Conservation (phyloP, 768 basidiomycete species). For the Leccinum variicolor region DNA sequence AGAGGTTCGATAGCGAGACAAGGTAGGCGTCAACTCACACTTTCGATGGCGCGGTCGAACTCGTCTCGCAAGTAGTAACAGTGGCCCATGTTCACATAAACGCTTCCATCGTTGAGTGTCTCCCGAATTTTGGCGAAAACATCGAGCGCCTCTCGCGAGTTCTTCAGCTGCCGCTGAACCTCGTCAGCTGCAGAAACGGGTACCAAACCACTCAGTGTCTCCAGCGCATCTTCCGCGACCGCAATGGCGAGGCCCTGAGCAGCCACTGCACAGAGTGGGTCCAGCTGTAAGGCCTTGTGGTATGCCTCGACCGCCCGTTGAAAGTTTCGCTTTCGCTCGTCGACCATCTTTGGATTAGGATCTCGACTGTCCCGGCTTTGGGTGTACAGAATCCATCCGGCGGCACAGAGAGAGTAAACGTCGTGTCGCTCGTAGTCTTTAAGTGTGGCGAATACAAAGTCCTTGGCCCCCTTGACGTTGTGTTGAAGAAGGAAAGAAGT, state of each 20-base stretch:
- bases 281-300: slow-evolving; percentile 83
- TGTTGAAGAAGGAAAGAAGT: slow-evolving; percentile 88
- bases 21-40: slow-evolving; percentile 49
- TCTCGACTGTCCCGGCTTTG: slow-evolving; percentile 85
- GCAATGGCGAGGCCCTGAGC: slow-evolving; percentile 95
- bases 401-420: slow-evolving; percentile 86
- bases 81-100: slow-evolving; percentile 95
- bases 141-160: slow-evolving; percentile 83
- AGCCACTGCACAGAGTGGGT: slow-evolving; percentile 85
- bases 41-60: slow-evolving; percentile 93
- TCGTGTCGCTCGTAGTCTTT: slow-evolving; percentile 87
- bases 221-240: slow-evolving; percentile 87
- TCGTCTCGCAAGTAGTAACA: slow-evolving; percentile 92
- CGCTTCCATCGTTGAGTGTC: slow-evolving; percentile 75
- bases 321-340: slow-evolving; percentile 75
- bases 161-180: slow-evolving; percentile 57
- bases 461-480: slow-evolving; percentile 70
- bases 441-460: slow-evolving; percentile 87
- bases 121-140: slow-evolving; percentile 92
- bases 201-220: slow-evolving; percentile 54
- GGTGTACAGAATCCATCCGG: slow-evolving; percentile 82
- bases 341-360: slow-evolving; percentile 41
- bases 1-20: background rate
- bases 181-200: slow-evolving; percentile 58
- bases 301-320: slow-evolving; percentile 86